These are phyloP conservation scores for Allium sativum DNA, from an alignment of 106 monocot genomes.

Conservation along the genomic window DNA sequence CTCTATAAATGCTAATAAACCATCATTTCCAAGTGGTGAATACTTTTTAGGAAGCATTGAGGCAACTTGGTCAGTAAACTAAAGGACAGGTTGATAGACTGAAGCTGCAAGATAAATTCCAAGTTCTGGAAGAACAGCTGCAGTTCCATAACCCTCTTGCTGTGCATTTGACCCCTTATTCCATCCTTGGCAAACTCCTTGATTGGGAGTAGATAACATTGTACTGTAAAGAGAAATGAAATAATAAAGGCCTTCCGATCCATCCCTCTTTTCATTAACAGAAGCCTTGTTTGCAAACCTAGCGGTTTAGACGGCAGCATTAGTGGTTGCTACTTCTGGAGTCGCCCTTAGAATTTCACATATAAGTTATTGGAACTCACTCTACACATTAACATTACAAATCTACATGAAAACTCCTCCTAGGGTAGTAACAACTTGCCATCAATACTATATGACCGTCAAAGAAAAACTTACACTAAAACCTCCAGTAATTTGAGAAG, in stretches of 20 bases:
- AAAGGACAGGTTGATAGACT: constrained; percentile 90
- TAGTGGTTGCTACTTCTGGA: constrained; percentile 98
- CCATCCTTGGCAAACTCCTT: constrained; percentile 84
- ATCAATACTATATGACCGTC: constrained; percentile 56
- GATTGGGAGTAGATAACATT: constrained; percentile 40
- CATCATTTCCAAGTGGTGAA: constrained; percentile 85
- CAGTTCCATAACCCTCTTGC: constrained; percentile 96
- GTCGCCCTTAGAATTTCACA: constrained; percentile 98
- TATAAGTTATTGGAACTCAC: constrained; percentile 97
- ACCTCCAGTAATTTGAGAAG: constrained; percentile 80
- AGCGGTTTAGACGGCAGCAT: constrained; percentile 97
- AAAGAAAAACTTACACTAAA: constrained; percentile 87
- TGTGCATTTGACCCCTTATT: constrained; percentile 56
- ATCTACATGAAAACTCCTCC: too few relatives aligned
- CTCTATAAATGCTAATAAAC: constrained; percentile 73
- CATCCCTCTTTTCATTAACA: constrained; percentile 89
- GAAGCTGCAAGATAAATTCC: constrained; percentile 98
- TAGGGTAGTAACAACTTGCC: too few relatives aligned
- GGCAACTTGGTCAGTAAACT: constrained; percentile 91
- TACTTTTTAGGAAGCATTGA: constrained; percentile 80
- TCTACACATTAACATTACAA: constrained; percentile 11
- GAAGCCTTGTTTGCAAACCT: constrained; percentile 82
- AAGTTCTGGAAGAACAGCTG: constrained; percentile 78
- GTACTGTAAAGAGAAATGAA: constrained; percentile 95
- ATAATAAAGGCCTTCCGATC: constrained; percentile 97